Percentiles rank a stretch among this genome's conserved stretches.
These are phyloP conservation scores for Fusarium dlaminii DNA, from an alignment of 2,329 filamentous ascomycete genomes.

Conservation along the genomic window DNA sequence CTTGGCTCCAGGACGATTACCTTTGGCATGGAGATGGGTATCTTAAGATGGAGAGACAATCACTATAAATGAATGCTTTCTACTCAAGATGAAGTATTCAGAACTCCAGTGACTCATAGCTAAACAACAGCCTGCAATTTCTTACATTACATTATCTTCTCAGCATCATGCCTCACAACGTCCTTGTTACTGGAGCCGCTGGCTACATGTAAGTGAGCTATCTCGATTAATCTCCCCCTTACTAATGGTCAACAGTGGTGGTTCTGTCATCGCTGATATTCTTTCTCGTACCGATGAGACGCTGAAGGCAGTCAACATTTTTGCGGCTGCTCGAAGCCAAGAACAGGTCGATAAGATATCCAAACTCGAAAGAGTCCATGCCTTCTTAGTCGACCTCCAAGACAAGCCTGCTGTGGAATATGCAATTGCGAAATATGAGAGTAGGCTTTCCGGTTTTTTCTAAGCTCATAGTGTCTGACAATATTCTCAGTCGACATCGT, in stretches of 20 bases:
- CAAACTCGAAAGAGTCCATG: conserved; percentile 42
- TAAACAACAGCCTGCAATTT: neutral
- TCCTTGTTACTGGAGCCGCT: conserved; percentile 50
- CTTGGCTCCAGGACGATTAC: no score
- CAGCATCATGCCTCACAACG: conserved; percentile 37
- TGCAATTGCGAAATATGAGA: conserved; percentile 37
- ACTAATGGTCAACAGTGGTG: conserved; percentile 42
- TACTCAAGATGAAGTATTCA: neutral
- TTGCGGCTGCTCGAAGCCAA: conserved; percentile 47
- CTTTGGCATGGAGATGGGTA: neutral
- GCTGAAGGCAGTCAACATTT: conserved; percentile 40
- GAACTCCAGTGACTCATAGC: neutral
- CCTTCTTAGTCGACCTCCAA: conserved; percentile 45
- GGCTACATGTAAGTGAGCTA: conserved; percentile 45
- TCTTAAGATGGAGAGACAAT: neutral
- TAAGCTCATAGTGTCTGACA: neutral
- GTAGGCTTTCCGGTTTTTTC: conserved; percentile 13
- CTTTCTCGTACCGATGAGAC: conserved; percentile 29
- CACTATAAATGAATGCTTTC: neutral
- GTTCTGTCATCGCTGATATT: conserved; percentile 49
- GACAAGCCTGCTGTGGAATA: conserved; percentile 41
- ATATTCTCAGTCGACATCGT: conserved; percentile 47
- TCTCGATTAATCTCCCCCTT: neutral
- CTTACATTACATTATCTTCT: neutral
- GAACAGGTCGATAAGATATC: conserved; percentile 47